Evolutionary conservation across 805 yeast genomes (phyloP).

Genomic region (Candida maris): DNA sequence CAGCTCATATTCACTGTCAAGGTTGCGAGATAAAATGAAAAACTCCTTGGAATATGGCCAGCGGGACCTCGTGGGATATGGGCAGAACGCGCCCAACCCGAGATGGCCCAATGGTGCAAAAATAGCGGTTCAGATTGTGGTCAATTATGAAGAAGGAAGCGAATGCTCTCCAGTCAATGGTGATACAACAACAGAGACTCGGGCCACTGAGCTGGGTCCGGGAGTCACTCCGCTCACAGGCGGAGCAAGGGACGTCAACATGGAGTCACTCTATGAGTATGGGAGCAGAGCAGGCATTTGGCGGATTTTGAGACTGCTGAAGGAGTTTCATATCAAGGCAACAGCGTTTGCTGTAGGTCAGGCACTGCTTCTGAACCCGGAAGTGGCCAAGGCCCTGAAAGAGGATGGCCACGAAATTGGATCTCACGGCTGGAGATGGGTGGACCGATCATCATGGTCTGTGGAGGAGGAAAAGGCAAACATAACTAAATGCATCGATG

Average conservation of each 20-base stretch:
- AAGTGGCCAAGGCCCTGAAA: conserved; percentile 32
- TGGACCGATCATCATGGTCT: conserved; percentile 28
- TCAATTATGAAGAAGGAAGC: conserved; percentile 30
- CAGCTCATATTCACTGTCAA: not conserved
- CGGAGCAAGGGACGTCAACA: conserved; percentile 14
- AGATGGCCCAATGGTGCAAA: conserved; percentile 24
- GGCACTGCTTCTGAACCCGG: conserved; percentile 33
- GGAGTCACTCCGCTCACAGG: conserved; percentile 11
- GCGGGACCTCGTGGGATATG: conserved; percentile 22
- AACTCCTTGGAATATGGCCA: conserved; percentile 16
- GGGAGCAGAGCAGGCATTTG: conserved; percentile 20
- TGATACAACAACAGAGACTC: conserved; percentile 12
- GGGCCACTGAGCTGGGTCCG: conserved; percentile 18
- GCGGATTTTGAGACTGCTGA: conserved; percentile 29
- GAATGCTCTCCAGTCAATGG: conserved; percentile 19
- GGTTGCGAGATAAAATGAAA: not conserved
- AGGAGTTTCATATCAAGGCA: conserved; percentile 29
- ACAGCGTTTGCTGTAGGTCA: conserved; percentile 38
- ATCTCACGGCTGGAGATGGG: conserved; percentile 38
- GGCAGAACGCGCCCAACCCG: conserved; percentile 21
- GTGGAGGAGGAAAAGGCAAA: conserved; percentile 33
- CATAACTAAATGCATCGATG: conserved; percentile 27
- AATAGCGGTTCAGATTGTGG: conserved; percentile 23
- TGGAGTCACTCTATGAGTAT: conserved; percentile 18
- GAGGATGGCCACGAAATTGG: conserved; percentile 38